Evolutionary conservation across 2,329 filamentous ascomycete species (phyloP).

Genomic region (Zymoseptoria brevis): DNA sequence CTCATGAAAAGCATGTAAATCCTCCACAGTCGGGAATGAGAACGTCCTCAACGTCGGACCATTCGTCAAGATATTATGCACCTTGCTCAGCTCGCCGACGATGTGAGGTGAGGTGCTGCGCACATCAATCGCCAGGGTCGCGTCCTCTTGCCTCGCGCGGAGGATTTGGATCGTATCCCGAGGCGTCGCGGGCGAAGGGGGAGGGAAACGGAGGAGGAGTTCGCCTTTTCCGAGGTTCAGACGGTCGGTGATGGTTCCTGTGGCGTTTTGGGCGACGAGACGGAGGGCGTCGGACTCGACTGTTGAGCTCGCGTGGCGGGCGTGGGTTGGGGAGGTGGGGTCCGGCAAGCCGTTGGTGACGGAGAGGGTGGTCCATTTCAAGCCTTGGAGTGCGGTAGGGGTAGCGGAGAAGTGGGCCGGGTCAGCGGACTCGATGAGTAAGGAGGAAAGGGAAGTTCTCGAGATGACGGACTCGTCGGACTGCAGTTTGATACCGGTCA

Average conservation of each 20-base stretch:
- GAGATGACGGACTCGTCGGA: slow-evolving; percentile 62
- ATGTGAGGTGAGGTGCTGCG: slow-evolving; percentile 33
- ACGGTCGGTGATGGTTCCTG: slow-evolving; percentile 72
- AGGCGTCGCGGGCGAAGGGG: slow-evolving; percentile 11
- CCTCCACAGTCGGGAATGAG: slow-evolving; percentile 34
- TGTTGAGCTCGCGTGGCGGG: slow-evolving; percentile 52
- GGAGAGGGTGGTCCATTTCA: slow-evolving; percentile 58
- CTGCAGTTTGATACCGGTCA: slow-evolving; percentile 64
- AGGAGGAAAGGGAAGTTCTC: slow-evolving; percentile 58
- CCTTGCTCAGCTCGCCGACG: slow-evolving; percentile 47
- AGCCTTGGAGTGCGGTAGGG: slow-evolving; percentile 32
- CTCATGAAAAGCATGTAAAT: slow-evolving; percentile 70
- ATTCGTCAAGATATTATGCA: slow-evolving; percentile 52
- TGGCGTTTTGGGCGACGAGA: slow-evolving; percentile 62
- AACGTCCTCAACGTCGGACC: slow-evolving; percentile 64
- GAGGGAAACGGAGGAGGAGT: slow-evolving; percentile 39
- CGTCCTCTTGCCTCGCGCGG: slow-evolving; percentile 66
- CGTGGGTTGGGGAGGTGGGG: slow-evolving; percentile 16
- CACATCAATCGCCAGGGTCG: slow-evolving; percentile 62
- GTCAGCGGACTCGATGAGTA: slow-evolving; percentile 53
- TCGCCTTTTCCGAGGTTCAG: slow-evolving; percentile 60
- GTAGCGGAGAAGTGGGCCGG: slow-evolving; percentile 39
- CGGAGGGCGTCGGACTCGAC: slow-evolving; percentile 70
- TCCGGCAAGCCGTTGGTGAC: slow-evolving; percentile 64
- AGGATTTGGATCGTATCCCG: slow-evolving; percentile 57